phyloP scores from a whole-genome alignment of 2,329 filamentous ascomycete species.

The Ophiosphaerella narmari region DNA sequence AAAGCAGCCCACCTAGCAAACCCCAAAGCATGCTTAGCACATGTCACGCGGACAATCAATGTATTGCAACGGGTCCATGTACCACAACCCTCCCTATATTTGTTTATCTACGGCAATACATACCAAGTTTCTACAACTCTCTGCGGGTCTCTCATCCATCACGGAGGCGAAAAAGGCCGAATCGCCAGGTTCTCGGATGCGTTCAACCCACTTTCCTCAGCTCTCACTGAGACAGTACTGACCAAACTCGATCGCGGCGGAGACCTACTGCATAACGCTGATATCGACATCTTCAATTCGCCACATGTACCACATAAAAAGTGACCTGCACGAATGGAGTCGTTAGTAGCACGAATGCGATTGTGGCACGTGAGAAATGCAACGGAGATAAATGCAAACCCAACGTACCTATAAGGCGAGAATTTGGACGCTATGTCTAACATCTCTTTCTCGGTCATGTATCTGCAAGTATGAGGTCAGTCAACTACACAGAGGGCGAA shows the following conservation, averaged over 20 bases:
- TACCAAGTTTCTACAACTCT: background rate
- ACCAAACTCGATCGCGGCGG: background rate
- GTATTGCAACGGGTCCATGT: constrained; percentile 2
- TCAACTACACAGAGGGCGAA: background rate
- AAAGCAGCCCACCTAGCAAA: too few relatives aligned
- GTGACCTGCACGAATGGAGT: constrained; percentile 58
- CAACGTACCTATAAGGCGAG: constrained; percentile 72
- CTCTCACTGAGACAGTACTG: background rate
- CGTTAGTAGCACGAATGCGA: background rate
- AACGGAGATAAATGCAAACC: constrained; percentile 44
- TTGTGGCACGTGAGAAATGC: constrained; percentile 3
- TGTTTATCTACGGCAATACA: background rate
- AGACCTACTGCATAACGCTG: constrained; percentile 48
- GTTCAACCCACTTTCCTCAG: background rate
- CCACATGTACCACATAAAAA: constrained; percentile 99
- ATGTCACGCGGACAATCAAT: too few relatives aligned
- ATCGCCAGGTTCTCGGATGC: background rate
- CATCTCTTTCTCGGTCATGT: constrained; percentile 96
- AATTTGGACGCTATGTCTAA: constrained; percentile 78
- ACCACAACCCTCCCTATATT: constrained; percentile 15
- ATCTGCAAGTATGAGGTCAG: constrained; percentile 46
- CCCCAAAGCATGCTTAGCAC: background rate
- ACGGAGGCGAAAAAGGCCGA: background rate
- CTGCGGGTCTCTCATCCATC: background rate
- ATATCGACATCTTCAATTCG: constrained; percentile 79